A percentile compares a stretch with the other conserved stretches of the same genome.
phyloP scores from a whole-genome alignment of 805 yeast species.

The Blastobotrys peoriensis region DNA sequence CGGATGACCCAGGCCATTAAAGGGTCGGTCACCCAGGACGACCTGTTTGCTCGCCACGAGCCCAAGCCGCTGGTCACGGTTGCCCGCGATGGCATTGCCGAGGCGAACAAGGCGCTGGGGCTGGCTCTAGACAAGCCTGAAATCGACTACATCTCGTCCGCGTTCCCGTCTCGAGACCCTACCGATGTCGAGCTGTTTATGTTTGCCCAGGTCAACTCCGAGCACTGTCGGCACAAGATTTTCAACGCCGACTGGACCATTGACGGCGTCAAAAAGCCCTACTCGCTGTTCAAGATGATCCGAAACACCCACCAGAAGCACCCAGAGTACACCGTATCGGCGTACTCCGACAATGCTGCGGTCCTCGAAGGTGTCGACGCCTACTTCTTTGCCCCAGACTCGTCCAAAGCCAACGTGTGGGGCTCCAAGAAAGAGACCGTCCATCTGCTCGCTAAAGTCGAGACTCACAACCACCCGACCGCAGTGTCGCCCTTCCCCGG shows the following conservation, averaged over 20 bases:
- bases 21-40: conserved; percentile 54
- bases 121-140: conserved; percentile 94
- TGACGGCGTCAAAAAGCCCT: conserved; percentile 68
- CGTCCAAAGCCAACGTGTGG: conserved; percentile 62
- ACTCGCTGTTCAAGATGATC: conserved; percentile 87
- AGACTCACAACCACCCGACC: conserved; percentile 98
- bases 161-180: conserved; percentile 86
- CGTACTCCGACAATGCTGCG: conserved; percentile 97
- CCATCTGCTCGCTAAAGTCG: conserved; percentile 89
- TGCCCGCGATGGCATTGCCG: conserved; percentile 51
- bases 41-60: conserved; percentile 66
- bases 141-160: conserved; percentile 76
- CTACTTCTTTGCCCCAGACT: conserved; percentile 71
- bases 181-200: conserved; percentile 96
- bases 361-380: conserved; percentile 82
- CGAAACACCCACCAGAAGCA: conserved; percentile 81
- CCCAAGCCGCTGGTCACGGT: conserved; percentile 75
- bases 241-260: conserved; percentile 98
- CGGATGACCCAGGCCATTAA: conserved; percentile 76
- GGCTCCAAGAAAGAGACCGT: conserved; percentile 66
- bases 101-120: conserved; percentile 80
- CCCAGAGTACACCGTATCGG: conserved; percentile 81
- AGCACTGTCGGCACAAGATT: conserved; percentile 98
- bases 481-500: conserved; percentile 99
- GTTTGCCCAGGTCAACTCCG: conserved; percentile 99